Evolutionary conservation across 352 stramenopile genomes (phyloP).

Genomic region (Pythium phragmiticola): DNA sequence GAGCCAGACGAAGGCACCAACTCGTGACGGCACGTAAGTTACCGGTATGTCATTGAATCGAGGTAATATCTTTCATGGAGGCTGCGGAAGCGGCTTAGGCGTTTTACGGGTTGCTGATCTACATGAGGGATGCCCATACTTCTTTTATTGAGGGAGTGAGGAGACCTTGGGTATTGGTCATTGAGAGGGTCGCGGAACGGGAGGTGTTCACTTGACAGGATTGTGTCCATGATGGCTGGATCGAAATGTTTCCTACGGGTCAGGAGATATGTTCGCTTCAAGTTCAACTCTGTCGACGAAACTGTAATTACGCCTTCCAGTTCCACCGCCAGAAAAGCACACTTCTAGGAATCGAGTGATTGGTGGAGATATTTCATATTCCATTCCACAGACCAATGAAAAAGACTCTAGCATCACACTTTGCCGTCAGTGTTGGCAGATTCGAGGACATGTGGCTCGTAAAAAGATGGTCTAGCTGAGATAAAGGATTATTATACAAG

Average conservation of each 20-base stretch:
- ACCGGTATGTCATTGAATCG: conserved; percentile 1
- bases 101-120: background rate
- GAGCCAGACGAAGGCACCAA: background rate
- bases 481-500: conserved; percentile 18
- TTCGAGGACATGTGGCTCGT: background rate
- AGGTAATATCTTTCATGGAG: conserved; percentile 8
- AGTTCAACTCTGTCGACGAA: conserved; percentile 35
- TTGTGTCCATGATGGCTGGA: conserved; percentile 10
- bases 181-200: background rate
- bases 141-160: background rate
- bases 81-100: background rate
- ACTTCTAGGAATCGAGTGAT: conserved; percentile 16
- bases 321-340: conserved; percentile 12
- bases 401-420: background rate
- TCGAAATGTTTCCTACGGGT: conserved; percentile 14
- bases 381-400: conserved; percentile 10
- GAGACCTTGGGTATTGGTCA: background rate
- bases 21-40: conserved; percentile 8
- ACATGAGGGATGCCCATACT: background rate
- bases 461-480: background rate
- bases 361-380: background rate
- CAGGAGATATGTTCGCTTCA: conserved; percentile 28
- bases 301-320: conserved; percentile 29
- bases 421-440: background rate
- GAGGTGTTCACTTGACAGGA: background rate